These are phyloP conservation scores for Articulospora tetracladia DNA, from an alignment of 495 filamentous ascomycete species.

Conservation along the genomic window DNA sequence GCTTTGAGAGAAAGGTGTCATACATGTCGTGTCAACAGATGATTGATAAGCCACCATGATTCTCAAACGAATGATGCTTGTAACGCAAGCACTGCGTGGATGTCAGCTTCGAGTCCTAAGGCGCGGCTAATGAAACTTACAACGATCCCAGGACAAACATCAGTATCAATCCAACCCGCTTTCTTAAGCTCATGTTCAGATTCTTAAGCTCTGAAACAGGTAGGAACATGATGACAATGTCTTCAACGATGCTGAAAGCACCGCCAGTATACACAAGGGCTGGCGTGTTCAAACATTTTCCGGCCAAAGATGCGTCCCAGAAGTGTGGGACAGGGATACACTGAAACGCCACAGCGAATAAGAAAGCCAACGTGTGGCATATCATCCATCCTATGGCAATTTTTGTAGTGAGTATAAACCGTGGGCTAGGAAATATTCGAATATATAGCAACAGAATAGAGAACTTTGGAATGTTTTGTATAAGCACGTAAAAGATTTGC, in stretches of 20 bases:
- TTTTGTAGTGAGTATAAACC: constrained; percentile 30
- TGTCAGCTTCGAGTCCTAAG: background rate
- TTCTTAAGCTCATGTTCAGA: constrained; percentile 30
- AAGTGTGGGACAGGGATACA: constrained; percentile 34
- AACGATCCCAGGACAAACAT: constrained; percentile 45
- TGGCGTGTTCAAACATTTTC: constrained; percentile 35
- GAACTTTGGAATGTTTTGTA: constrained; percentile 37
- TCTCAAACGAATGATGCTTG: constrained; percentile 11
- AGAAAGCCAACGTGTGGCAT: constrained; percentile 20
- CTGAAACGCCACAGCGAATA: constrained; percentile 38
- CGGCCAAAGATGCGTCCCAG: constrained; percentile 35
- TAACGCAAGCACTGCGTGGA: constrained; percentile 8
- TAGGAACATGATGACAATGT: constrained; percentile 36
- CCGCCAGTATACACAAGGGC: constrained; percentile 29
- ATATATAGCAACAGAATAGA: constrained; percentile 50
- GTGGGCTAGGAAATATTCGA: constrained; percentile 39
- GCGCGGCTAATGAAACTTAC: constrained; percentile 26
- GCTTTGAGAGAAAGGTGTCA: background rate
- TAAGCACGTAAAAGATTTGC: constrained; percentile 35
- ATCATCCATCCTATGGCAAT: constrained; percentile 30
- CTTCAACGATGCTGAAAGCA: constrained; percentile 34
- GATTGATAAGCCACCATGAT: constrained; percentile 7
- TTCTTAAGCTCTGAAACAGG: constrained; percentile 33
- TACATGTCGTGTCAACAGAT: constrained; percentile 14
- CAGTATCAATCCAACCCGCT: constrained; percentile 33